Conservation (phyloP, 2,329 filamentous ascomycete species). For the Fusarium sulawesiense region DNA sequence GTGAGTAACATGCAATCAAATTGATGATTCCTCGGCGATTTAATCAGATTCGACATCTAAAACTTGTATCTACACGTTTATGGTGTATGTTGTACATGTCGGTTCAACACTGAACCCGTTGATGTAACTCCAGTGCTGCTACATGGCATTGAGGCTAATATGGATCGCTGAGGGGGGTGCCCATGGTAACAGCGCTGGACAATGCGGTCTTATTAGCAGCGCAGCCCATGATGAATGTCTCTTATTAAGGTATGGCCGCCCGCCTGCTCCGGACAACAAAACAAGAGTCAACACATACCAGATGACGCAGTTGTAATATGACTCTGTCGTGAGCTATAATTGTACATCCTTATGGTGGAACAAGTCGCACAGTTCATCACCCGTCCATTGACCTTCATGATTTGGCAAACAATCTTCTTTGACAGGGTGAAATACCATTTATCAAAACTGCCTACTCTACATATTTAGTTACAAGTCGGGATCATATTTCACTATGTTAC, state of each 20-base stretch:
- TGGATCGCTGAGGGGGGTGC: slow-evolving; percentile 18
- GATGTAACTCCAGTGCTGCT: neutral
- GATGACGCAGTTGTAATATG: slow-evolving; percentile 12
- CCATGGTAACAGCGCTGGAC: slow-evolving; percentile 31
- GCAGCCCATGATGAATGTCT: slow-evolving; percentile 31
- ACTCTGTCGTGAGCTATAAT: slow-evolving; percentile 22
- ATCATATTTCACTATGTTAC: neutral
- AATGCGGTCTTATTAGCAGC: slow-evolving; percentile 10
- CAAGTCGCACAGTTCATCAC: slow-evolving; percentile 6
- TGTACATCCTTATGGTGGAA: slow-evolving; percentile 17
- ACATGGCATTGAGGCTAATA: slow-evolving; percentile 21
- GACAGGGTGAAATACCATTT: neutral
- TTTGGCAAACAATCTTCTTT: neutral
- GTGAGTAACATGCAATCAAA: neutral
- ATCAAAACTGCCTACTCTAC: neutral
- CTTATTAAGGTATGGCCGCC: neutral
- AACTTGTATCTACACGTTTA: neutral
- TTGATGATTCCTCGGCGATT: slow-evolving; percentile 2
- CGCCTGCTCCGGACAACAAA: slow-evolving; percentile 8
- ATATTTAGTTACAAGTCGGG: neutral
- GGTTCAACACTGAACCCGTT: neutral
- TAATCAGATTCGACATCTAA: slow-evolving; percentile 3
- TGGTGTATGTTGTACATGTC: neutral
- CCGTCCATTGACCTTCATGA: slow-evolving; percentile 13
- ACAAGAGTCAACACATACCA: slow-evolving; percentile 12